phyloP scores from a whole-genome alignment of 805 yeast species.

The Candida ascalaphidarum region DNA sequence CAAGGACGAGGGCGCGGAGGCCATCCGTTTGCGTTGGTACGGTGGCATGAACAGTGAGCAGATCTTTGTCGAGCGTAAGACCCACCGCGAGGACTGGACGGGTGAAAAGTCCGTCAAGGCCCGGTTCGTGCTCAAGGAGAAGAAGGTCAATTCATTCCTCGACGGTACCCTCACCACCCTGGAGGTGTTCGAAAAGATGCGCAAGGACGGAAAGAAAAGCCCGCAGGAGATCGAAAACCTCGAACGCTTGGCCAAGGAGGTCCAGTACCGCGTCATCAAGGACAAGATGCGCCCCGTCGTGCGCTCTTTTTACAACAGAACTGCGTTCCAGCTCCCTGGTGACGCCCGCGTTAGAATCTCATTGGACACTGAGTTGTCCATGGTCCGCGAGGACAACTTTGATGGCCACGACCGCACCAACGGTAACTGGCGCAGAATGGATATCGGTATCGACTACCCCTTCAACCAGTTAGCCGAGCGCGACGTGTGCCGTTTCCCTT shows the following conservation, averaged over 20 bases:
- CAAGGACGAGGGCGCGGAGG: conserved; percentile 98
- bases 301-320: conserved; percentile 94
- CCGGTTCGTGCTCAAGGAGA: conserved; percentile 87
- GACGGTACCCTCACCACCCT: conserved; percentile 78
- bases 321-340: conserved; percentile 98
- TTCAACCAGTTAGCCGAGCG: conserved; percentile 74
- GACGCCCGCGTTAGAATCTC: conserved; percentile 99
- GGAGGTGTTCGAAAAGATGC: conserved; percentile 86
- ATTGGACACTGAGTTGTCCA: conserved; percentile 90
- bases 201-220: conserved; percentile 87
- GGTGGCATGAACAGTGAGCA: conserved; percentile 95
- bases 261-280: conserved; percentile 82
- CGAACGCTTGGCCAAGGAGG: conserved; percentile 88
- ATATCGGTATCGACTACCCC: conserved; percentile 96
- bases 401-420: conserved; percentile 88
- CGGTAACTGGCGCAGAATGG: conserved; percentile 97
- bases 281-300: conserved; percentile 86
- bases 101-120: conserved; percentile 99
- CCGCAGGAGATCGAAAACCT: conserved; percentile 81
- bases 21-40: conserved; percentile 96
- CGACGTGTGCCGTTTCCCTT: conserved; percentile 91
- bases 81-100: conserved; percentile 99
- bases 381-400: conserved; percentile 96
- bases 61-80: conserved; percentile 92
- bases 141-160: conserved; percentile 77